Base-by-base conservation (phyloP, 164 flowering plant genomes). In the Taxillus chinensis region DNA sequence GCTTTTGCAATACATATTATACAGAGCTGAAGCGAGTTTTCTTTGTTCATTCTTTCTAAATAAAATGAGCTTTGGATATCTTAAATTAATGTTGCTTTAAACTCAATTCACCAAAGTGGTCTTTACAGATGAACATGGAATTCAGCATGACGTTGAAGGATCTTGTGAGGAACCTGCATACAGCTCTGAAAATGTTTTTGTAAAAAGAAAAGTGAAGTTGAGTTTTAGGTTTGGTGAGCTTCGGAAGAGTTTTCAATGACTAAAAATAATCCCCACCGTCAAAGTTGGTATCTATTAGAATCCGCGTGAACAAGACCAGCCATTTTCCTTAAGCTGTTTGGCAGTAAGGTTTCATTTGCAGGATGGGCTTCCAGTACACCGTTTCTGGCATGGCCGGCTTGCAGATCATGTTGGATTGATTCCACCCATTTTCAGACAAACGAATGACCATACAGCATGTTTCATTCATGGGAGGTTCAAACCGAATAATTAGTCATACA, bases 51-150 rank as follows among this genome's bases (percentile, higher is more conserved):
- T 27, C 27, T 27, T 27, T 27, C 27, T 27, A 27, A 27, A 27
- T 27, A 27, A 27, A 27, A 27, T 27, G 27, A 27, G 27, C 27
- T 0, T 27, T 27, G 27, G 27, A 27, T 27, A 27, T 27, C 46
- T 43, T 43, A 43, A 43, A 43, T 27, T 27, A n/a, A 3, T 5
- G 41, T 65, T 16, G 38, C 6, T 53, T 39, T 9, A 38, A 45
- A 40, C 58, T n/a, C 8, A 42, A 39, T 57, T 52, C 16, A 45
- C 17, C 65, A 39, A 46, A 50, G 13, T 45, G 37, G 9, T 39
- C 9, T 50, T 45, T 76, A 79, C 89, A 90, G 92, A 83, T 82
- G 85, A 79, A 75, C 27, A 54, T 7, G 8, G 77, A 70, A 62
- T 80, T 80, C 64, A 49, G 64, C 67, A 65, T 74, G 76, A 64